Evolutionary conservation across 306 rosid species (phyloP), one percentile per base, ranked within the genome.

Genomic region (Pyrus pyrifolia): DNA sequence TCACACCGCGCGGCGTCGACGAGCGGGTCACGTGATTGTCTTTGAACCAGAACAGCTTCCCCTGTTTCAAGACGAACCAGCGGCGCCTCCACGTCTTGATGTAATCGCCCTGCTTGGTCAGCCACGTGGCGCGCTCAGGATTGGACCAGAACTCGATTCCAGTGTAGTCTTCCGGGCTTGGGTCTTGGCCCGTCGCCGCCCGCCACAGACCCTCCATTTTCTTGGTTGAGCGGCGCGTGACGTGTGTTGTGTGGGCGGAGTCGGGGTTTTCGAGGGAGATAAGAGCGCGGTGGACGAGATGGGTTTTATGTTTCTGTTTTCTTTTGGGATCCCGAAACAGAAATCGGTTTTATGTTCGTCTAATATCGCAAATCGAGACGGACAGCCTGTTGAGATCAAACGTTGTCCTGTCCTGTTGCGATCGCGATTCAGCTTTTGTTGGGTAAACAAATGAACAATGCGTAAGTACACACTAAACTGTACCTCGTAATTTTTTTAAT

Each of bases 41-140:
- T 75, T 88, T 88, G 81, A 88, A 88, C 91, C 89, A 88, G 72
- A 88, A 69, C 49, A 88, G 88, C 81, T 88, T 88, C 5, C 89
- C 89, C 57, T 86, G 91, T 60, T 88, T 88, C 76, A 89, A 84
- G 60, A 89, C 86, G 83, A 89, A 89, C 93, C 93, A 89, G 27
- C 93, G 89, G 81, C 93, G 93, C 6, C 93, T 86, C 93, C 93
- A 89, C 73, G 88, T 87, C 68, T 81, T 87, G 79, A 89, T 83
- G 85, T 87, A 89, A 15, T 89, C 93, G 74, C 93, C 93, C 40
- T 89, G 94, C 80, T 89, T 89, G 45, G 86, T 85, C 30, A 88
- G 80, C 91, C 91, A 88, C 10, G 89, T 87, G 45, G 83, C 65
- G 35, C 91, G 86, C 31, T 89, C 94, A 4, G 94, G 94, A 74